phyloP scores from a whole-genome alignment of 176 grass and related monocot genomes.

The Luzula sylvatica region DNA sequence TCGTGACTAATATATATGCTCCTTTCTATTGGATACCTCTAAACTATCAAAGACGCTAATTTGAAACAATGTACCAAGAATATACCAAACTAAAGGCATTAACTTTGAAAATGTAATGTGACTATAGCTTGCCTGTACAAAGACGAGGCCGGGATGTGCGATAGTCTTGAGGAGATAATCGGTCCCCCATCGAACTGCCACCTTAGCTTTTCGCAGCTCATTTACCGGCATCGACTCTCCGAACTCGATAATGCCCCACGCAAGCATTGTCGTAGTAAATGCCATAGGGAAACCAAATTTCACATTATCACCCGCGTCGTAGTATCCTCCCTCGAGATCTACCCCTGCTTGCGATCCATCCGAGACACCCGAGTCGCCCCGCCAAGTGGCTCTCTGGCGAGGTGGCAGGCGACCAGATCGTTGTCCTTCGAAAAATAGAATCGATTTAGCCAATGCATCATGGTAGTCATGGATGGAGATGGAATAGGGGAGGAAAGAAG shows the following conservation, averaged over 20 bases:
- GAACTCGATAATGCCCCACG: slow-evolving; percentile 83
- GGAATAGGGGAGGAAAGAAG: background rate
- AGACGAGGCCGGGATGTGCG: slow-evolving; percentile 55
- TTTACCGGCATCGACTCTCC: slow-evolving; percentile 50
- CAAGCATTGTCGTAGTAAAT: slow-evolving; percentile 88
- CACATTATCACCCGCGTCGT: slow-evolving; percentile 91
- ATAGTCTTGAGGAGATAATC: slow-evolving; percentile 94
- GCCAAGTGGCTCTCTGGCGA: slow-evolving; percentile 48
- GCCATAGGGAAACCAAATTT: slow-evolving; percentile 96
- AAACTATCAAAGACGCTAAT: too few species aligned
- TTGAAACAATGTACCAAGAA: too few species aligned
- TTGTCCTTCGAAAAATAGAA: slow-evolving; percentile 90
- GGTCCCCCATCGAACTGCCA: slow-evolving; percentile 59
- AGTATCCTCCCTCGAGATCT: slow-evolving; percentile 78
- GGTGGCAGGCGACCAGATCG: slow-evolving; percentile 53
- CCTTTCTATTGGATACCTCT: too few species aligned
- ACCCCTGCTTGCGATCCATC: slow-evolving; percentile 52
- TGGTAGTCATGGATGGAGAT: slow-evolving; percentile 50
- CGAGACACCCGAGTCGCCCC: slow-evolving; percentile 53
- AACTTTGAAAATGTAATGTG: background rate
- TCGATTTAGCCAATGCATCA: slow-evolving; percentile 71
- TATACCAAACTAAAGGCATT: too few species aligned
- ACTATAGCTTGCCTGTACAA: slow-evolving; percentile 47
- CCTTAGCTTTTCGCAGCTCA: slow-evolving; percentile 40
- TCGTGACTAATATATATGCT: too few species aligned